Evolutionary conservation across 495 filamentous ascomycete species (phyloP).

Genomic region (Chaetomidium leptoderma): DNA sequence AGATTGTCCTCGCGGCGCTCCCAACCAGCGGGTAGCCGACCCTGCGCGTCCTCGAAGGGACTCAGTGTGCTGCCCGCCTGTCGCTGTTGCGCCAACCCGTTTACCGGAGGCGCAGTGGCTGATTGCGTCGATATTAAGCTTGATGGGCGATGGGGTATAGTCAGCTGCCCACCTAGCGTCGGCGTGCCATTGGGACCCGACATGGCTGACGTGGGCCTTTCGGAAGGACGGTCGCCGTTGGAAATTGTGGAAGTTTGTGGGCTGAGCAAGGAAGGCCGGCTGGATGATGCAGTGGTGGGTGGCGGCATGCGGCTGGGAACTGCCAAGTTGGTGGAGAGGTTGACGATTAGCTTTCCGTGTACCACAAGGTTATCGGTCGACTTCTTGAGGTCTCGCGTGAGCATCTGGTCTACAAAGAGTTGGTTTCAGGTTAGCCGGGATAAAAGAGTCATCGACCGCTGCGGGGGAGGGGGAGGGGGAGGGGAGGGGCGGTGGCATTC

Average conservation of each 20-base stretch:
- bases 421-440: constrained; percentile 4
- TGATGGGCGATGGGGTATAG: constrained; percentile 36
- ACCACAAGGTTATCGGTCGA: constrained; percentile 97
- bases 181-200: constrained; percentile 41
- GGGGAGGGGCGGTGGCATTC: too few relatives aligned
- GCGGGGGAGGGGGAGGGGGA: background rate
- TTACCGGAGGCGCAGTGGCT: constrained; percentile 35
- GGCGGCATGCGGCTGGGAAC: constrained; percentile 34
- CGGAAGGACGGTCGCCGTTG: constrained; percentile 30
- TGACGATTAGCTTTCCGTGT: constrained; percentile 94
- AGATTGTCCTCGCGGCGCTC: constrained; percentile 94
- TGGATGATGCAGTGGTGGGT: constrained; percentile 31
- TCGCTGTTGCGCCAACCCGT: constrained; percentile 29
- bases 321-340: constrained; percentile 81
- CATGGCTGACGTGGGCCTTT: constrained; percentile 45
- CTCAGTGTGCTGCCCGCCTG: constrained; percentile 62
- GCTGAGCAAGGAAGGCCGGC: constrained; percentile 38
- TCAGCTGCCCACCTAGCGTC: constrained; percentile 26
- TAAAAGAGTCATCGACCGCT: background rate
- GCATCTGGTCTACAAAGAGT: constrained; percentile 65
- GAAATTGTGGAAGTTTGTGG: constrained; percentile 38
- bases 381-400: constrained; percentile 97
- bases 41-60: constrained; percentile 92
- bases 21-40: constrained; percentile 89
- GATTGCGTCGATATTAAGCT: constrained; percentile 25